phyloP scores from a whole-genome alignment of 2,329 filamentous ascomycete species.

The Xylariomycetidae sp. region DNA sequence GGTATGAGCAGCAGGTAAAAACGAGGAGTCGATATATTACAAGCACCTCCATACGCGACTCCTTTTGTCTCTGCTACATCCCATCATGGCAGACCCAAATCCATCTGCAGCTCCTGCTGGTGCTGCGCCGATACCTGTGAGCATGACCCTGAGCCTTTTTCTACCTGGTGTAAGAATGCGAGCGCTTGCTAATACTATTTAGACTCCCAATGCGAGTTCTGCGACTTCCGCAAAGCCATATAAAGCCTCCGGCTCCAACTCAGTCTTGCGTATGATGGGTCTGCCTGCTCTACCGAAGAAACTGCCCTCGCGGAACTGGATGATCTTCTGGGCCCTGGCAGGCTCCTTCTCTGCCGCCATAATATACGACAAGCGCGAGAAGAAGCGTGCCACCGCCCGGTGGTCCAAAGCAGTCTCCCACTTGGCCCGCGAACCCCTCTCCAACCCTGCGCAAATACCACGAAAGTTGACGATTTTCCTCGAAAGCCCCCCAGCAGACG shows the following conservation, averaged over 20 bases:
- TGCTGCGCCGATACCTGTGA: too few species aligned
- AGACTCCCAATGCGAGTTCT: too few species aligned
- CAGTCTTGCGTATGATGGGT: slow-evolving; percentile 74
- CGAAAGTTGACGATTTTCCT: slow-evolving; percentile 84
- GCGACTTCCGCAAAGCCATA: too few species aligned
- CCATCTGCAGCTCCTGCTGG: too few species aligned
- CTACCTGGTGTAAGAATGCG: too few species aligned
- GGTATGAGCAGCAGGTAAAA: too few species aligned
- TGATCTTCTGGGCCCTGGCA: slow-evolving; percentile 84
- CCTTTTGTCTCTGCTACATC: too few species aligned
- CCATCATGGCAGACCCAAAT: too few species aligned
- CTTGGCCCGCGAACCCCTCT: slow-evolving; percentile 72
- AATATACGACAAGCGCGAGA: slow-evolving; percentile 89
- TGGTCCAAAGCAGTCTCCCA: slow-evolving; percentile 85
- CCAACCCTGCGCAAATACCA: slow-evolving; percentile 63
- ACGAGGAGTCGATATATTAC: too few species aligned
- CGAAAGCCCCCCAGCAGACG: slow-evolving; percentile 80
- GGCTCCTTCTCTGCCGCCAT: slow-evolving; percentile 75
- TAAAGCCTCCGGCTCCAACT: slow-evolving; percentile 56
- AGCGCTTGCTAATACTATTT: too few species aligned
- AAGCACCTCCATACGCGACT: too few species aligned
- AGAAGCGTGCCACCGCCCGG: slow-evolving; percentile 76
- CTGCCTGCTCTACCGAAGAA: slow-evolving; percentile 77
- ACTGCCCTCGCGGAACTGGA: slow-evolving; percentile 94
- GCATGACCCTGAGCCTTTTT: too few species aligned